Percentiles rank a stretch among this genome's conserved stretches.
These are phyloP conservation scores for Trebouxia gelatinosa DNA, from an alignment of 163 green algal genomes.

Conservation along the genomic window DNA sequence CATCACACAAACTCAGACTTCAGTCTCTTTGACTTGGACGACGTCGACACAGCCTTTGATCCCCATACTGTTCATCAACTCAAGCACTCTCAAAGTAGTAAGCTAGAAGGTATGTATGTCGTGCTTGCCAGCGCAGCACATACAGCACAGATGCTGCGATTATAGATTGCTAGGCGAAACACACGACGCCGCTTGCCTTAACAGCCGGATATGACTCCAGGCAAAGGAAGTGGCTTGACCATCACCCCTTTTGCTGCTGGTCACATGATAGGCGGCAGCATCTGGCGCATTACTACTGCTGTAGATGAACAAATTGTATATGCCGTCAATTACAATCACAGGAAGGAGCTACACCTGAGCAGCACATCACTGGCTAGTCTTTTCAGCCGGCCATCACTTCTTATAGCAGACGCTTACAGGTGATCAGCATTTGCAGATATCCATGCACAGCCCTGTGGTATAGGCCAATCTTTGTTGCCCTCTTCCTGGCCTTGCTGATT, in stretches of 20 bases:
- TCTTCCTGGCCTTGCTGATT: too few species aligned
- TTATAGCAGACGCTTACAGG: conserved; percentile 69
- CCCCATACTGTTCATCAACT: conserved; percentile 49
- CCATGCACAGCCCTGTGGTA: too few species aligned
- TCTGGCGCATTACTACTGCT: conserved; percentile 79
- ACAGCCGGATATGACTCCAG: conserved; percentile 33
- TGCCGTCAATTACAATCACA: conserved; percentile 80
- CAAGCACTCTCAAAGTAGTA: conserved; percentile 59
- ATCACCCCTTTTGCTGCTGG: conserved; percentile 80
- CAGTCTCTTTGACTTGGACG: conserved; percentile 71
- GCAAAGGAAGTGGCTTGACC: conserved; percentile 51
- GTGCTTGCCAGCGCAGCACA: neutral
- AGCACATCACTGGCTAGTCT: conserved; percentile 60
- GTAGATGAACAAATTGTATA: conserved; percentile 79
- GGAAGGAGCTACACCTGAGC: conserved; percentile 76
- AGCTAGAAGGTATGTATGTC: conserved; percentile 31
- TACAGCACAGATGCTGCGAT: neutral
- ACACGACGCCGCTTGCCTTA: neutral
- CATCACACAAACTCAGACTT: conserved; percentile 68
- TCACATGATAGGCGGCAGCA: conserved; percentile 78
- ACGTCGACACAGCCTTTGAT: conserved; percentile 86
- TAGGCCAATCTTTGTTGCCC: too few species aligned
- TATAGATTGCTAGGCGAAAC: neutral
- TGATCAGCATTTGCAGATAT: too few species aligned
- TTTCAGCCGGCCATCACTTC: conserved; percentile 69